Base-by-base conservation (phyloP, 352 stramenopile genomes). In the Globisporangium polare region DNA sequence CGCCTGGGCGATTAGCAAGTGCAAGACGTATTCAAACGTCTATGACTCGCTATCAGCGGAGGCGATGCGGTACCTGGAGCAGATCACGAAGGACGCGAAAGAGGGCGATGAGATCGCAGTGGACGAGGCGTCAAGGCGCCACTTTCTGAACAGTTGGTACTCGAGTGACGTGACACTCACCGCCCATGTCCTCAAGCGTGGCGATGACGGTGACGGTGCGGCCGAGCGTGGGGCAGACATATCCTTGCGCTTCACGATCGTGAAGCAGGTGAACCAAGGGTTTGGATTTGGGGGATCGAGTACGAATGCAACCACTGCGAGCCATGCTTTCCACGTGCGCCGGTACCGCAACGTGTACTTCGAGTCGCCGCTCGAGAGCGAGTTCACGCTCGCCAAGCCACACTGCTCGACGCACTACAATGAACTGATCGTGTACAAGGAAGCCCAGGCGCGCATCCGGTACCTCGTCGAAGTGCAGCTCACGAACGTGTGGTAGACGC, bases 351-450 rank as follows among this genome's bases (percentile, higher is more conserved):
- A 49, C 15, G 13, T 58, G 33, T 33, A 35, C 33, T 61, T 49
- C 31, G 41, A 51, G 15, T 35, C 29, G 7, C 41, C 22, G n/a
- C 37, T 60, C 20, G 31, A 46, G 24, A 58, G 45, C 2, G 31
- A 13, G 5, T 56, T 57, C 45, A 56, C 9, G 22, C 27, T 58
- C 8, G 10, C 31, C 8, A 49, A 51, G 27, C 27, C 35, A 2
- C 15, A 13, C 3, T 10, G 58, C 3, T 43, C 73, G n/a, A 62
- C 45, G 5, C 35, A 75, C 18, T 80, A 89, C 68, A 78, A 82
- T 18, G 84, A 94, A 54, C 68, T 84, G 10, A 84, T 92, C 37
- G 84, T 94, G 60, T 90, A 88, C 77, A 75, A 94, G 43, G 78
- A 90, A 60, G 69, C 68, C 7, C 84, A 90, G 47, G 81, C 74